Evolutionary conservation across 305 asterid species (phyloP).

Genomic region (Fraxinus dipetala): DNA sequence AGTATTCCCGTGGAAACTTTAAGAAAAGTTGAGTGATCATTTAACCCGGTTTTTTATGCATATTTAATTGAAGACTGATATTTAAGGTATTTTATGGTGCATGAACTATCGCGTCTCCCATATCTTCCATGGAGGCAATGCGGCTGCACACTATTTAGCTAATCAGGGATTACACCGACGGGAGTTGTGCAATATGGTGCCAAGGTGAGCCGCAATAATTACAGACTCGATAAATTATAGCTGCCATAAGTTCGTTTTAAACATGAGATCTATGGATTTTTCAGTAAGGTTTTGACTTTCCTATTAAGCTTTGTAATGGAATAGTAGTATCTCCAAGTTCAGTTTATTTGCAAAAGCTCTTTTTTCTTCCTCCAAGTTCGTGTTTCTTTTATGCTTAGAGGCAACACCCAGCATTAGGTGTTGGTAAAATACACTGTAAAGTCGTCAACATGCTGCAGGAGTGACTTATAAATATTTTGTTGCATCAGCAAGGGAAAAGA

Average conservation of each 20-base stretch:
- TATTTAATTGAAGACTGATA: too few relatives aligned
- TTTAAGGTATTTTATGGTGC: too few relatives aligned
- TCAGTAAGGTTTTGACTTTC: too few relatives aligned
- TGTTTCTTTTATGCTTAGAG: background rate
- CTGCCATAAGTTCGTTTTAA: background rate
- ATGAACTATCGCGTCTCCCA: constrained; percentile 29
- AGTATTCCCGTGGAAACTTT: too few relatives aligned
- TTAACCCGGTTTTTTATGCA: too few relatives aligned
- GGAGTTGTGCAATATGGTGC: too few relatives aligned
- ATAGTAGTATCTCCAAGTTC: background rate
- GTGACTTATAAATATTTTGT: background rate
- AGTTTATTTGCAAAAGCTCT: background rate
- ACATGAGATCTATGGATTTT: background rate
- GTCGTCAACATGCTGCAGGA: background rate
- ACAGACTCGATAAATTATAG: background rate
- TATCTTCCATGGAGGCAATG: background rate
- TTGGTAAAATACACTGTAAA: background rate
- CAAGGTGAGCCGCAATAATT: too few relatives aligned
- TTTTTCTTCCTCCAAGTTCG: background rate
- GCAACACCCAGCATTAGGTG: background rate
- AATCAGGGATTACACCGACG: too few relatives aligned
- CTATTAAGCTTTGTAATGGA: too few relatives aligned
- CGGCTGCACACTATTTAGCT: constrained; percentile 25
- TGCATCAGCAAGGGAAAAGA: background rate
- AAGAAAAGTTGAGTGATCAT: too few relatives aligned